These are phyloP conservation scores for Thuidium tamariscinum DNA, from an alignment of 225 moss, liverwort and hornwort genomes.

Conservation along the genomic window DNA sequence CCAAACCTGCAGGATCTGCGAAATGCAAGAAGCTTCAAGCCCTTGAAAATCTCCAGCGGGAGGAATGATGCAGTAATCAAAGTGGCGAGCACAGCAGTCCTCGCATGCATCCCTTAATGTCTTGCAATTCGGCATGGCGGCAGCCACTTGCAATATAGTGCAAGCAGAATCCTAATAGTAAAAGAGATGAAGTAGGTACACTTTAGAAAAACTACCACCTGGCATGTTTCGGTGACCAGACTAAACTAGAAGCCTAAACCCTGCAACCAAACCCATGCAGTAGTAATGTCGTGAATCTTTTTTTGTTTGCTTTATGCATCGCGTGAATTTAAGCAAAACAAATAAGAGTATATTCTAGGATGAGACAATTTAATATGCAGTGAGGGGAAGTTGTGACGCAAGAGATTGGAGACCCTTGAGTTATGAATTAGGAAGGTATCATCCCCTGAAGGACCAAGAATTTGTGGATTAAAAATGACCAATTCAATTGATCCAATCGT, in stretches of 20 bases:
- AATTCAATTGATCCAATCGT: background rate
- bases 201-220: background rate
- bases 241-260: background rate
- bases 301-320: background rate
- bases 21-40: constrained; percentile 60
- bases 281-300: background rate
- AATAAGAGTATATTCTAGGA: background rate
- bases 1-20: constrained; percentile 75
- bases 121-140: constrained; percentile 67
- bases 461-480: background rate
- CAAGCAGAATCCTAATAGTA: constrained; percentile 70
- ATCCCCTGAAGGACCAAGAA: background rate
- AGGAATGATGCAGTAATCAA: constrained; percentile 73
- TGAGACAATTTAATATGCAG: background rate
- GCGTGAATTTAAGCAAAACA: background rate
- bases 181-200: background rate
- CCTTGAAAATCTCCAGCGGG: constrained; percentile 62
- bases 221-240: background rate
- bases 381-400: background rate
- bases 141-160: constrained; percentile 67
- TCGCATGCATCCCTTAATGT: constrained; percentile 67
- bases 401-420: background rate
- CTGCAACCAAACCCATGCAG: background rate
- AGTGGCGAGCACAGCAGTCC: constrained; percentile 75
- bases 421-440: background rate